A percentile compares a stretch with the other conserved stretches of the same genome.
Conservation (phyloP, 345 rosid species). For the Lepidium didymum region DNA sequence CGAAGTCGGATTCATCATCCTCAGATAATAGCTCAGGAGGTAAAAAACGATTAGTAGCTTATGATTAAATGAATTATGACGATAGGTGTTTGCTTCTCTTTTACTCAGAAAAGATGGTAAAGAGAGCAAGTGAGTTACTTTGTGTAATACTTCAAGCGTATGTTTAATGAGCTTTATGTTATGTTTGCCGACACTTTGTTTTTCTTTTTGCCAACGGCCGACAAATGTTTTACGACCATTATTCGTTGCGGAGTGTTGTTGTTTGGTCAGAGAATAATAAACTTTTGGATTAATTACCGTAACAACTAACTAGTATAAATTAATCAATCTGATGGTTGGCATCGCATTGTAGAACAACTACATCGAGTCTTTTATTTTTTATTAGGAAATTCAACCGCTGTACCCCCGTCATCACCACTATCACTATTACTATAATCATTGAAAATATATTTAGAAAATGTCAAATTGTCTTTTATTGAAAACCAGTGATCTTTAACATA, state of each 20-base stretch:
- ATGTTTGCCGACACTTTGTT: constrained; percentile 21
- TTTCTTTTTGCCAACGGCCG: background rate
- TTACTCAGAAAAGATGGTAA: background rate
- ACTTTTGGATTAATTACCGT: background rate
- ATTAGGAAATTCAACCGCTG: background rate
- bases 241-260: constrained; percentile 2
- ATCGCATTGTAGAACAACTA: background rate
- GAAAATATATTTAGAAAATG: too few relatives aligned
- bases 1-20: constrained; percentile 47
- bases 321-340: background rate
- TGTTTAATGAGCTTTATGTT: background rate
- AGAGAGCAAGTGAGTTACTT: background rate
- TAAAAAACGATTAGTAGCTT: constrained; percentile 61
- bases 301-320: background rate
- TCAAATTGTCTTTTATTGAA: too few relatives aligned
- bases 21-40: constrained; percentile 55
- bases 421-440: background rate
- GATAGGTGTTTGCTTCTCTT: background rate
- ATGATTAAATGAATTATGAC: constrained; percentile 31
- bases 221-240: constrained; percentile 4
- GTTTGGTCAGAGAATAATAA: background rate
- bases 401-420: background rate
- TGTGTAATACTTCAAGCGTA: background rate
- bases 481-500: background rate
- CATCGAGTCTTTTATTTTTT: background rate